Base-by-base conservation (phyloP, 2,329 filamentous ascomycete genomes). In the Rasamsonia emersonii region DNA sequence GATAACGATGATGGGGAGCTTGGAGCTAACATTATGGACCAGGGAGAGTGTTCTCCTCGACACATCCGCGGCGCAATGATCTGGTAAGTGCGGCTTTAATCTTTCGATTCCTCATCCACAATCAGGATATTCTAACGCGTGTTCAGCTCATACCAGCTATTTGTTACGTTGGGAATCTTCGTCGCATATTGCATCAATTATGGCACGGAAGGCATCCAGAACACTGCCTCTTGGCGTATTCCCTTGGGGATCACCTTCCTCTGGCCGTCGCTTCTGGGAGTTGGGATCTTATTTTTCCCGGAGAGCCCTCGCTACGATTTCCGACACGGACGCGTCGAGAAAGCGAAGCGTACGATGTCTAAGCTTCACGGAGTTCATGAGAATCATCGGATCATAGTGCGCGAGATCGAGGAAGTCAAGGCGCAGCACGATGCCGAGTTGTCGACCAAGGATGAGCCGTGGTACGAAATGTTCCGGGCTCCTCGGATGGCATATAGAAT, bases 281-380 rank as follows among this genome's bases (percentile, higher is more conserved):
- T 58, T 11, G 71, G 71, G 4, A 74, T 77, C 36, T 39, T 66
- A 5, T 63, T 73, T 43, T 65, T 77, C 40, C 66, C 66, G 0
- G 73, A 77, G 42, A 70, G 65, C 8, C 73, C 73, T 4, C 67
- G 73, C 2, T 75, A 67, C 58, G 70, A 71, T 24, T 77, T 73
- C 49, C 66, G 73, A 11, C 51, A 67, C 20, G 70, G 68, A 20
- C 64, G 66, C n/a, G 56, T 62, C 13, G 68, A 74, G 2, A 51
- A 55, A 24, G 71, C 73, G 2, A 59, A 65, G 20, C 48, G 46
- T 5, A 74, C 71, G 1, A 63, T 77, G 21, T 57, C 71, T 1
- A 64, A 65, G 24, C 65, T 70, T 9, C 75, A 75, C 36, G 70
- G 71, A 2, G 56, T 74, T 2, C 55, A 66, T 1, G 56, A 62